These are phyloP conservation scores for Ustulina deusta DNA, from an alignment of 2,329 filamentous ascomycete species.

Conservation along the genomic window DNA sequence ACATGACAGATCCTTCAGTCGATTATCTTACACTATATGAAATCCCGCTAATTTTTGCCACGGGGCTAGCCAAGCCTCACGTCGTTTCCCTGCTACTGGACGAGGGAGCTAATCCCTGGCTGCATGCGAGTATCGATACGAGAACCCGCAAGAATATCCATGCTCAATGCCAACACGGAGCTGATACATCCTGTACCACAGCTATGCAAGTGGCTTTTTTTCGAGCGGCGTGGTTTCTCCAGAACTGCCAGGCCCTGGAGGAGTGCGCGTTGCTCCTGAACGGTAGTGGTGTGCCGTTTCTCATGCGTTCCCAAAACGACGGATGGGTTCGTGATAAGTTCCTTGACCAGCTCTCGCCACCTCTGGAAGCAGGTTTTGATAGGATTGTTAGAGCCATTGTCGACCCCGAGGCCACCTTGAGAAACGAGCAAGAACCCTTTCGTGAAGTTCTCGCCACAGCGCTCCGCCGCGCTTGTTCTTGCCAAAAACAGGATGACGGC, in stretches of 20 bases:
- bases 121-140: background rate
- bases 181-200: background rate
- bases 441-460: no score
- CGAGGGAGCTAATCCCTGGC: conserved; percentile 8
- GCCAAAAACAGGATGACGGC: background rate
- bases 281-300: background rate
- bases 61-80: background rate
- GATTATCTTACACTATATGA: background rate
- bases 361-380: no score
- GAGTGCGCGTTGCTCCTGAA: background rate
- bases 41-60: background rate
- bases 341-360: no score
- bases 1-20: no score
- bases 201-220: background rate
- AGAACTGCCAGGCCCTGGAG: background rate
- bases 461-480: background rate
- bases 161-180: background rate
- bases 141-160: background rate
- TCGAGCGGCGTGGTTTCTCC: no score
- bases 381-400: conserved; percentile 2
- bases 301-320: no score
- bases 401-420: background rate
- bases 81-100: conserved; percentile 22
- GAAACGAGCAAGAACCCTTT: no score
- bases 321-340: no score